Evolutionary conservation across 2,329 filamentous ascomycete genomes (phyloP), one percentile per base, ranked within the genome.

Genomic region (Rutstroemia sp.): DNA sequence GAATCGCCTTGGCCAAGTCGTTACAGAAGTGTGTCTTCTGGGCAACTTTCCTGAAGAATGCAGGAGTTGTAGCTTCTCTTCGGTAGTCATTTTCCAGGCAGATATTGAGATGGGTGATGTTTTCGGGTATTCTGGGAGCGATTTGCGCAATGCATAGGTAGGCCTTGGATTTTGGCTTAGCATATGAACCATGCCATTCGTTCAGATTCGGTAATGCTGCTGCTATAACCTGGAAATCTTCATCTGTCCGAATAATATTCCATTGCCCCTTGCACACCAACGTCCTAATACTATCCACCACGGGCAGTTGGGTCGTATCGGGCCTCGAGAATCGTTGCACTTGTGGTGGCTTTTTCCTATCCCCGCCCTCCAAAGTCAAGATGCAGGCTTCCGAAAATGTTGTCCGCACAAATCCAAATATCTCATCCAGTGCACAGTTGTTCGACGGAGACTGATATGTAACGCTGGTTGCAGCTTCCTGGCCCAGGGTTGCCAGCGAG

Each of bases 231-330:
- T 76, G 71, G 71, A 87, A 90, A 68, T 90, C 85, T 18, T 75
- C 72, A 45, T 80, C 73, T 16, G 78, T 75, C 48, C 87, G 77
- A 69, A 89, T 86, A 27, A 90, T 76, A 66, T 90, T 90, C 87
- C 87, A 91, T 62, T 89, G 85, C 6, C 87, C 87, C 64, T 86
- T 84, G 70, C 86, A 86, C 45, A 90, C 80, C 19, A 90, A 76
- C 0, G 85, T 88, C 53, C 79, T 78, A 34, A 90, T 78, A 2
- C 80, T 79, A 21, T 69, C 64, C 38, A 75, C 69, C 4, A 54
- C 54, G 12, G 67, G 66, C 12, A 70, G 57, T 34, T 16, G 50
- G 16, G 52, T 39, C 19, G 51, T 45, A 12, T 48, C 51, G 49
- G 59, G 30, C 16, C 55, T 30, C 9, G 21, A 45, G 66, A 83